These are phyloP conservation scores for Castanea sativa DNA, from an alignment of 306 rosid species.

Conservation along the genomic window DNA sequence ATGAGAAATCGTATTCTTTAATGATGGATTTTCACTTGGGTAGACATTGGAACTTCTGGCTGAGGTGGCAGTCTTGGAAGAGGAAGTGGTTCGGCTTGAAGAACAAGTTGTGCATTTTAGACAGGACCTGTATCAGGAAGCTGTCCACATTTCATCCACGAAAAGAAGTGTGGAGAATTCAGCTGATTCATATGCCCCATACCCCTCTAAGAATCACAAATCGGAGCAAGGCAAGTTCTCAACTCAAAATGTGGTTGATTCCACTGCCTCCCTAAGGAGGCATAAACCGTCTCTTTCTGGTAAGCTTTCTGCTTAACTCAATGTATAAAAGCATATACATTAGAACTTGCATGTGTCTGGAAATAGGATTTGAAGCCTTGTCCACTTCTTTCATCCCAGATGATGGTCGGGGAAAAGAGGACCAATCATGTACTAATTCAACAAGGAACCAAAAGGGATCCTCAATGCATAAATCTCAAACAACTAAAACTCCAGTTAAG, in stretches of 20 bases:
- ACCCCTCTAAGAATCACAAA: conserved; percentile 28
- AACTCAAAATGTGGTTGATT: conserved; percentile 33
- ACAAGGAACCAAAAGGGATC: conserved; percentile 41
- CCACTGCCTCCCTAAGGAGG: conserved; percentile 13
- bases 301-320: conserved; percentile 29
- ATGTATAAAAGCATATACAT: background rate
- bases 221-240: conserved; percentile 30
- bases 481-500: conserved; percentile 36
- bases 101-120: conserved; percentile 73
- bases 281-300: conserved; percentile 33
- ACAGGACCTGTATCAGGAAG: conserved; percentile 78
- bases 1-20: conserved; percentile 1
- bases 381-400: conserved; percentile 41
- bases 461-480: conserved; percentile 25
- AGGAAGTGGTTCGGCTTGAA: conserved; percentile 92
- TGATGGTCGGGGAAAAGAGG: conserved; percentile 61
- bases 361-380: conserved; percentile 8
- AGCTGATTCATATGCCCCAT: conserved; percentile 23
- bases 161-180: conserved; percentile 51
- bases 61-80: conserved; percentile 94
- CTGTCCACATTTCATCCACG: conserved; percentile 65
- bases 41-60: conserved; percentile 87
- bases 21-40: conserved; percentile 9
- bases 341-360: background rate
- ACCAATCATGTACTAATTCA: conserved; percentile 38